Base-by-base conservation (phyloP, 768 basidiomycete genomes). In the Cystofilobasidium ferigula region DNA sequence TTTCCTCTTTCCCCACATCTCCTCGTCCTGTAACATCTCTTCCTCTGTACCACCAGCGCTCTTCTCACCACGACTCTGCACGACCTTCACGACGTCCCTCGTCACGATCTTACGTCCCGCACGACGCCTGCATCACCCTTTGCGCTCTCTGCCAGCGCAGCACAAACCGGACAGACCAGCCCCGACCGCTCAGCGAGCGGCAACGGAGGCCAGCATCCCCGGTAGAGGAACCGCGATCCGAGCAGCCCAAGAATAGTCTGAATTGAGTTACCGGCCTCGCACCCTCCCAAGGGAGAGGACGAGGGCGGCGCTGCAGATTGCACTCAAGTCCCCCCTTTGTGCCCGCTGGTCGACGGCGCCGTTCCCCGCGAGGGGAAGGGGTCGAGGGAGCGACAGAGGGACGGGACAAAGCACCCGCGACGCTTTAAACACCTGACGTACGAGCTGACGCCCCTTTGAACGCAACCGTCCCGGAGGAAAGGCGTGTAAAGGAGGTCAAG, bases 171-270 rank as follows among this genome's bases (percentile, higher is more conserved):
- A n/a, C 45, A 13, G 22, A 24, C 45, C 45, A 13, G 22, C 20
- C 45, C 22, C 7, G 22, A n/a, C 45, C 45, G 45, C 45, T 47
- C 45, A 47, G 13, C 4, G 45, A 47, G 45, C 45, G 45, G 13
- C 3, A 5, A 47, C n/a, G 45, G n/a, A n/a, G n/a, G 45, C 45
- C 45, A n/a, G 16, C 45, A 22, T 6, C 43, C 10, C 10, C 10
- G 43, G 43, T 9, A 53, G 51, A 28, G 30, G 51, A 54, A 32
- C 51, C 51, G 30, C 51, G 51, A 54, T 18, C 51, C 51, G 30
- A 54, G 51, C 51, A 54, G 51, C 13, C 20, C 28, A 54, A 54
- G 51, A 54, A 32, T 54, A 54, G 51, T 54, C 51, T 54, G 51
- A 54, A 54, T 54, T 54, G 51, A 54, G 51, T 54, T 30, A 32